Evolutionary conservation across 805 yeast species (phyloP), one percentile per base, ranked within the genome.

Genomic region (Lachancea thermotolerans): DNA sequence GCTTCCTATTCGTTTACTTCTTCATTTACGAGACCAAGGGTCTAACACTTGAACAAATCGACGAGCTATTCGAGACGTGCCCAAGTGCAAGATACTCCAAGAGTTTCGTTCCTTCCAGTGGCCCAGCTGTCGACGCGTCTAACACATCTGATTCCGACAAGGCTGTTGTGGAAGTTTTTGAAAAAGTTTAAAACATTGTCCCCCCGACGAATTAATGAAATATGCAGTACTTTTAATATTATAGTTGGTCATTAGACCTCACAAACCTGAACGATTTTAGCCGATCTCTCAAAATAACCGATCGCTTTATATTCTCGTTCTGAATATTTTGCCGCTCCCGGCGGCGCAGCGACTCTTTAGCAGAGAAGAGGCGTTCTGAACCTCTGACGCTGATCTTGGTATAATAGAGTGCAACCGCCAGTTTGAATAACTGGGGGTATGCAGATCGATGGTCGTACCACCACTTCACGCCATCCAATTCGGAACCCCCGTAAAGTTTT

Each of bases 21-120:
- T 74, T 73, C 55, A 78, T 86, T 50, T 79, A 79, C 57, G 91
- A 85, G 67, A 86, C 95, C 44, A 80, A 78, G 69, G 95, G 95
- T 48, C 75, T 85, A 55, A 74, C 85, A 37, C 75, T 87, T 61
- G 95, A 86, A 68, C 88, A 85, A 66, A 85, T 85, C 51, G 89
- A 85, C 62, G 80, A 75, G 37, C 29, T 44, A 21, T 44, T 44
- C 33, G 47, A 44, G 15, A 44, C 40, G 27, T 49, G 49, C 16
- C 44, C 45, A 21, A 49, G 47, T 28, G 54, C 54, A 5, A 49
- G 54, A 18, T 35, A 44, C 16, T 50, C 54, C 21, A 50, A 47
- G 42, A 40, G 44, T 14, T 50, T 50, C 15, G 49, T 50, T 28
- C 54, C 54, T 33, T 36, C 52, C 8, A 47, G 37, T 31, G 41